phyloP scores from a whole-genome alignment of 2,329 filamentous ascomycete genomes.

The Claviceps sp. region DNA sequence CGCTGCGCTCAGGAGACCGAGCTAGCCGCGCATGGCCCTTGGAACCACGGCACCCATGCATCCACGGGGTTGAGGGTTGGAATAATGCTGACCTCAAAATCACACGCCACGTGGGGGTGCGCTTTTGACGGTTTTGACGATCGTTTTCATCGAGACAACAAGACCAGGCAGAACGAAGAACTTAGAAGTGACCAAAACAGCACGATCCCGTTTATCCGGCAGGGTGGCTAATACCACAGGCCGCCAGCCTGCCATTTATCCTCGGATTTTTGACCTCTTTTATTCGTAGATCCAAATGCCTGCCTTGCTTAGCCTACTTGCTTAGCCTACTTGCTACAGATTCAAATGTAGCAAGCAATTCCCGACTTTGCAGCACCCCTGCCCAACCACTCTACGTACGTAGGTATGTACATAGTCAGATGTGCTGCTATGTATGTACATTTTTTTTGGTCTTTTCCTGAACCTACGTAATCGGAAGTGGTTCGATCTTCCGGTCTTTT shows the following conservation, averaged over 20 bases:
- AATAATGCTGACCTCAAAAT: background rate
- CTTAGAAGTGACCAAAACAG: background rate
- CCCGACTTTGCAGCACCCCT: background rate
- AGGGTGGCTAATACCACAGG: background rate
- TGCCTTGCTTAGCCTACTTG: background rate
- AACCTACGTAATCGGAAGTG: too few relatives aligned
- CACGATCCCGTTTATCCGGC: conserved; percentile 1
- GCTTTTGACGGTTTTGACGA: background rate
- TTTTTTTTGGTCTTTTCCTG: background rate
- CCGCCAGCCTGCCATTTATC: background rate
- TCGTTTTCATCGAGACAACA: background rate
- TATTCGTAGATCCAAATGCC: background rate
- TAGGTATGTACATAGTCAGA: too few relatives aligned
- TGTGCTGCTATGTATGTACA: too few relatives aligned
- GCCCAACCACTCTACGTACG: background rate
- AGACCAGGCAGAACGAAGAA: background rate
- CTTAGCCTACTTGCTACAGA: background rate
- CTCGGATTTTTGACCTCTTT: background rate
- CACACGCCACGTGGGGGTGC: background rate
- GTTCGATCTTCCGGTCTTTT: too few relatives aligned
- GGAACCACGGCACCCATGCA: background rate
- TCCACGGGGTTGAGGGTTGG: background rate
- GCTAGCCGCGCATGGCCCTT: background rate
- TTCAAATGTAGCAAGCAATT: background rate
- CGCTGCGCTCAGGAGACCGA: background rate